phyloP scores from a whole-genome alignment of 1,139 yeast species.

The Nematodospora anomalae region DNA sequence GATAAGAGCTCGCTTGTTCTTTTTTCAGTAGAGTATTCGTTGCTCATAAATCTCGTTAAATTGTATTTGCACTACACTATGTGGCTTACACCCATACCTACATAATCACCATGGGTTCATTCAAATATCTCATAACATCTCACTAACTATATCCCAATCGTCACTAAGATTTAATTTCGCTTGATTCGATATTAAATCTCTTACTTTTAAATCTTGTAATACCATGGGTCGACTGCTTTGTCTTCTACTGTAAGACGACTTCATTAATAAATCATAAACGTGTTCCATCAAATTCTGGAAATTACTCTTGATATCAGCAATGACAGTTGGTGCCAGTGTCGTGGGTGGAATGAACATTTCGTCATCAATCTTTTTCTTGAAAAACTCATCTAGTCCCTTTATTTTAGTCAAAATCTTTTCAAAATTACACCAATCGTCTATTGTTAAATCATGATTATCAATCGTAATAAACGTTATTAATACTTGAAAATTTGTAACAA shows the following conservation, averaged over 20 bases:
- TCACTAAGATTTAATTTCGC: slow-evolving; percentile 26
- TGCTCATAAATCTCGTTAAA: background rate
- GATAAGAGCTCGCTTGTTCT: slow-evolving; percentile 1
- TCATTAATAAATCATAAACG: slow-evolving; percentile 29
- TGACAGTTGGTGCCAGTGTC: background rate
- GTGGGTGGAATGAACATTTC: background rate
- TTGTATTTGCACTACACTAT: slow-evolving; percentile 1
- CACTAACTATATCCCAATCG: slow-evolving; percentile 48
- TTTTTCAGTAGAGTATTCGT: background rate
- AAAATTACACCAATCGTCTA: slow-evolving; percentile 16
- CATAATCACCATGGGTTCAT: background rate
- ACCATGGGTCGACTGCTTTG: slow-evolving; percentile 13
- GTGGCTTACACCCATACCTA: slow-evolving; percentile 1
- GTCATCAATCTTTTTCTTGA: slow-evolving; percentile 3
- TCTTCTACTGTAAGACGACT: slow-evolving; percentile 9
- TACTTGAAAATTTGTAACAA: slow-evolving; percentile 37
- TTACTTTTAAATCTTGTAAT: slow-evolving; percentile 25
- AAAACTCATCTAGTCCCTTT: slow-evolving; percentile 7
- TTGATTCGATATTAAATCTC: slow-evolving; percentile 27
- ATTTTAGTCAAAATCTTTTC: slow-evolving; percentile 10
- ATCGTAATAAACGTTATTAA: slow-evolving; percentile 21
- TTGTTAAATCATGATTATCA: slow-evolving; percentile 6
- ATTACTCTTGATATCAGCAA: slow-evolving; percentile 5
- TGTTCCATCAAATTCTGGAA: slow-evolving; percentile 22
- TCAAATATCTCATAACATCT: too few species aligned